phyloP scores from a whole-genome alignment of 2,329 filamentous ascomycete species.

The Aspergillus awamori region DNA sequence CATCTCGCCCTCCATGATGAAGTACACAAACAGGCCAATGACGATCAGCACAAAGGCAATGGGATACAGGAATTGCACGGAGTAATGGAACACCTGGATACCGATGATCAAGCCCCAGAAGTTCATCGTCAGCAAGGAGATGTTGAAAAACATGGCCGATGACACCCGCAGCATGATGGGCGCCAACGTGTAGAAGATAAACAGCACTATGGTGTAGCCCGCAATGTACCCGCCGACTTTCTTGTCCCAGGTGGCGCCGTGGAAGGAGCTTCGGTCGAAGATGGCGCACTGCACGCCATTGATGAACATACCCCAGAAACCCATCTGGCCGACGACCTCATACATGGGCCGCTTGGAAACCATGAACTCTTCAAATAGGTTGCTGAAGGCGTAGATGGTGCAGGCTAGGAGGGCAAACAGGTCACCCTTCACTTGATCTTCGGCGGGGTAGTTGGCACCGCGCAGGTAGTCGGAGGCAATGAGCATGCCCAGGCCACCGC shows the following conservation, averaged over 20 bases:
- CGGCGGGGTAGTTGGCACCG: slow-evolving; percentile 62
- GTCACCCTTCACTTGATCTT: slow-evolving; percentile 80
- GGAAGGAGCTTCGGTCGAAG: slow-evolving; percentile 79
- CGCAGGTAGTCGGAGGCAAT: slow-evolving; percentile 85
- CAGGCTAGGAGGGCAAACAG: slow-evolving; percentile 87
- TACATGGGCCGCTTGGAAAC: slow-evolving; percentile 84
- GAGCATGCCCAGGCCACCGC: slow-evolving; percentile 84
- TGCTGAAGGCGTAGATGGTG: slow-evolving; percentile 84
- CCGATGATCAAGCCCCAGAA: slow-evolving; percentile 97
- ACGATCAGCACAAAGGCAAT: slow-evolving; percentile 96
- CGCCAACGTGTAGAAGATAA: slow-evolving; percentile 82
- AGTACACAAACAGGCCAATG: slow-evolving; percentile 81
- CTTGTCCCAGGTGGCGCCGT: slow-evolving; percentile 64
- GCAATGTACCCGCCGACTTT: slow-evolving; percentile 77
- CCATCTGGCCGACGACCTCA: slow-evolving; percentile 88
- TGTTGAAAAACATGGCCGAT: slow-evolving; percentile 94
- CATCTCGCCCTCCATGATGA: slow-evolving; percentile 75
- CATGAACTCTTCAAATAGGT: slow-evolving; percentile 91
- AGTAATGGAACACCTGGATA: slow-evolving; percentile 76
- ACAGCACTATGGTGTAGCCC: slow-evolving; percentile 81
- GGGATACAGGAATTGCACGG: slow-evolving; percentile 86
- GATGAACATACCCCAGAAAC: slow-evolving; percentile 84
- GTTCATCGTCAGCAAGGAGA: slow-evolving; percentile 86
- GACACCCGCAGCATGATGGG: slow-evolving; percentile 87
- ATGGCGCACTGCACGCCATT: slow-evolving; percentile 88